These are phyloP conservation scores for Colletotrichum navitas DNA, from an alignment of 2,329 filamentous ascomycete genomes.

Conservation along the genomic window DNA sequence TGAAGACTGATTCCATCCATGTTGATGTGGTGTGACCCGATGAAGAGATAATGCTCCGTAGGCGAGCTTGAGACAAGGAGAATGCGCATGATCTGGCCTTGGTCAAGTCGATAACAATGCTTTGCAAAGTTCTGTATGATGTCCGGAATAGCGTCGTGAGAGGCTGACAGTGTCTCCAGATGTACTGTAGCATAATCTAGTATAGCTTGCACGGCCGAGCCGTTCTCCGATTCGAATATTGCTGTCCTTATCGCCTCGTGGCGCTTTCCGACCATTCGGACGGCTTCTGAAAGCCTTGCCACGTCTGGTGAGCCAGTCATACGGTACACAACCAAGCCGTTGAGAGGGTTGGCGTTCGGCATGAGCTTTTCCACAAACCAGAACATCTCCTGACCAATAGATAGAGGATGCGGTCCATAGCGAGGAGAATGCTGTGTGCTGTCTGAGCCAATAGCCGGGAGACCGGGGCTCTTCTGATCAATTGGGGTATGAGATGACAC, in stretches of 20 bases:
- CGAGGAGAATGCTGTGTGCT: background rate
- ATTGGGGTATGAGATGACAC: too few relatives aligned
- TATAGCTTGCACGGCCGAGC: background rate
- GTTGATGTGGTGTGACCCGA: slow-evolving; percentile 1
- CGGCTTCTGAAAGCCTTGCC: background rate
- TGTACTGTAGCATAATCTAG: background rate
- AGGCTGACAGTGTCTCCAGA: background rate
- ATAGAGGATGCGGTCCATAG: background rate
- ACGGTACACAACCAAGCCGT: background rate
- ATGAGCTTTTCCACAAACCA: slow-evolving; percentile 1
- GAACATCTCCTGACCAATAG: slow-evolving; percentile 4
- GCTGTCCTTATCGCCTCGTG: background rate
- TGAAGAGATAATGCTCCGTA: background rate
- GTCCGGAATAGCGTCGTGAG: background rate
- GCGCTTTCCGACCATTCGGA: background rate
- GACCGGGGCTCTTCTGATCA: background rate
- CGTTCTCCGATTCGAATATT: background rate
- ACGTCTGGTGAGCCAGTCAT: background rate
- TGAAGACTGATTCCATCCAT: slow-evolving; percentile 3
- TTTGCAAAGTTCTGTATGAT: background rate
- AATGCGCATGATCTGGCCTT: background rate
- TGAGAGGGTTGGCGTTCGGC: slow-evolving; percentile 1
- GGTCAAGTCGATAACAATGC: background rate
- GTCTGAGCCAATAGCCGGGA: background rate
- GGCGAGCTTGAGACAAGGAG: background rate